These are phyloP conservation scores for Smallanthus sonchifolius DNA, from an alignment of 129 eudicot species.

Conservation along the genomic window DNA sequence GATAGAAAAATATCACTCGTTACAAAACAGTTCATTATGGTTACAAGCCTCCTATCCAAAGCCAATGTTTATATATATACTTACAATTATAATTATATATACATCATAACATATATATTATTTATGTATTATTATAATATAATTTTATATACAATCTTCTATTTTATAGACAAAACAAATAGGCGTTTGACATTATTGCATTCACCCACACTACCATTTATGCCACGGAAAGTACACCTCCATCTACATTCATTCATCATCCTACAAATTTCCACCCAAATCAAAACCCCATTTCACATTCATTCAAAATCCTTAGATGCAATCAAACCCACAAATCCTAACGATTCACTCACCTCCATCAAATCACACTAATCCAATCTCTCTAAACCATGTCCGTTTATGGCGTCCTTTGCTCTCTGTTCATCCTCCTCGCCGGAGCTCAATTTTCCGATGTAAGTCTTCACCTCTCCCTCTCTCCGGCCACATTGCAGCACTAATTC, in stretches of 20 bases:
- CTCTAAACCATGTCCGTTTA: constrained; percentile 3
- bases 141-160: no score
- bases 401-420: constrained; percentile 10
- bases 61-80: no score
- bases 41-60: no score
- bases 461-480: neutral
- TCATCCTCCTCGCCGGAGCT: constrained; percentile 26
- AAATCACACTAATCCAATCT: neutral
- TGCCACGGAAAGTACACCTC: constrained; percentile 15
- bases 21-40: no score
- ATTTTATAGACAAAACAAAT: neutral
- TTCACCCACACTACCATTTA: constrained; percentile 34
- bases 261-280: constrained; percentile 8
- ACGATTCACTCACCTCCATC: neutral
- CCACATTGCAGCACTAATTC: neutral
- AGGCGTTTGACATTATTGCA: constrained; percentile 24
- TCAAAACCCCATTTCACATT: neutral
- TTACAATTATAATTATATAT: no score
- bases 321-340: neutral
- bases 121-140: no score
- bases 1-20: no score
- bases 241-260: constrained; percentile 12
- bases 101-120: no score
- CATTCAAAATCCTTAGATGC: no score
- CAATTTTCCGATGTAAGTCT: constrained; percentile 29